Base-by-base conservation (phyloP, 768 basidiomycete species). In the Pluteus cervinus region DNA sequence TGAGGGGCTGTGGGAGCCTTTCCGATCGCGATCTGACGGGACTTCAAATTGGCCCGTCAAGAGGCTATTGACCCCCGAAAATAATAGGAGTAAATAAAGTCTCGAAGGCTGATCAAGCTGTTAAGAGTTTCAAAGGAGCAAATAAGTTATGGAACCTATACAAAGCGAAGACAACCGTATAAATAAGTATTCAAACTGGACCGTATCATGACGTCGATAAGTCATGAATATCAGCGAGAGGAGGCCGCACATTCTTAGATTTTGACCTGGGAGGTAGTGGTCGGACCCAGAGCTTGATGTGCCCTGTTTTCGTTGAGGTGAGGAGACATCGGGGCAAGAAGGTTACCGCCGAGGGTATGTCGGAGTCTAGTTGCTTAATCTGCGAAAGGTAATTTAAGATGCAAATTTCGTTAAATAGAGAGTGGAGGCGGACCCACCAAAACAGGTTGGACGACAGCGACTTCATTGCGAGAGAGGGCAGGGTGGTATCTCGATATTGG, bases 401-500 rank as follows among this genome's bases (percentile, higher is more conserved):
- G 24, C 31, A 44, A 17, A 48, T 24, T 24, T 31, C n/a, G 32
- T 1, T 32, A 29, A n/a, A 25, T 11, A 37, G 12, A 28, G 5
- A 15, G 29, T 18, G n/a, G 22, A 12, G n/a, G 16, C 28, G 16
- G 24, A 68, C 75, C 49, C 50, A 91, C 89, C 45, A 94, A 60
- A 25, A 94, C 89, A 16, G 93, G 91, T 51, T 94, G 92, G 2
- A 96, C 79, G 18, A 86, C 75, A 4, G 91, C 83, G 7, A 94
- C 81, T 47, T 96, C 93, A 45, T 85, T 91, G 16, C 91, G 71
- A 2, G 89, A 86, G 3, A 92, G 93, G 3, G 94, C 87, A 17
- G 87, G 78, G 48, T 97, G 94, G 49, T 81, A 93, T 9, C 79
- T 69, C 20, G 69, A 58, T 9, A 68, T 64, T 3, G 65, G 59